Percentiles rank a stretch among this genome's conserved stretches.
Conservation (phyloP, 306 rosid genomes). For the Medicago lupulina region DNA sequence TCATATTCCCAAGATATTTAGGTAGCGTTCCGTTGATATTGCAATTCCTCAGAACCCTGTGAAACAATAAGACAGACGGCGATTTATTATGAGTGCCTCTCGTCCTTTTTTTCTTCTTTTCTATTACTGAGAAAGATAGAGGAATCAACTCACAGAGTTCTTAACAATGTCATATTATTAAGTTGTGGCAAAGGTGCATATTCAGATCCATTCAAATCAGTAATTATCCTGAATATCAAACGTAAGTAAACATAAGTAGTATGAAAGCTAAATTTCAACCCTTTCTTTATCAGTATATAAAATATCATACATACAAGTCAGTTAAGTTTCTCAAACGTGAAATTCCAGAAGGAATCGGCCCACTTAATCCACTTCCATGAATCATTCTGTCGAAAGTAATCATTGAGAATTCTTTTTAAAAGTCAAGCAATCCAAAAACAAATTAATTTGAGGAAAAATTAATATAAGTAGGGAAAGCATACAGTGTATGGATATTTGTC, state of each 20-base stretch:
- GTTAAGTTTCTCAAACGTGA: conserved; percentile 46
- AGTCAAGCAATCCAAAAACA: conserved; percentile 3
- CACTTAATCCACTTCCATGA: conserved; percentile 77
- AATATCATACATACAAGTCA: conserved; percentile 64
- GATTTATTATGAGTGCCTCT: conserved; percentile 13
- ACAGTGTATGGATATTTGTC: conserved; percentile 60
- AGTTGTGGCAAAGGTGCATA: conserved; percentile 59
- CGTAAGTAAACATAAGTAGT: too few relatives aligned
- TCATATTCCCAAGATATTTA: conserved; percentile 44
- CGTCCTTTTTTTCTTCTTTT: not conserved
- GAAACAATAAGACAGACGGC: conserved; percentile 34
- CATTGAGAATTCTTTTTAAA: not conserved
- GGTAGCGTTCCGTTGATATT: conserved; percentile 65
- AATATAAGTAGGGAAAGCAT: not conserved
- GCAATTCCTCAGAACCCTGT: conserved; percentile 77
- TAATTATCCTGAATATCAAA: conserved; percentile 68
- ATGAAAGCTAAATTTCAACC: not conserved
- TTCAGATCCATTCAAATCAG: conserved; percentile 66
- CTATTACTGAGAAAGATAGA: conserved; percentile 9
- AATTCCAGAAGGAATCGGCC: conserved; percentile 76
- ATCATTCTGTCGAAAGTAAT: conserved; percentile 51
- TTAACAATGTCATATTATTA: conserved; percentile 22
- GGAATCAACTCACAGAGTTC: conserved; percentile 58
- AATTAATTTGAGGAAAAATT: not conserved
- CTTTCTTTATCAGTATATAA: not conserved